These are phyloP conservation scores for Posidonia oceanica DNA, from an alignment of 116 monocot genomes.

Conservation along the genomic window DNA sequence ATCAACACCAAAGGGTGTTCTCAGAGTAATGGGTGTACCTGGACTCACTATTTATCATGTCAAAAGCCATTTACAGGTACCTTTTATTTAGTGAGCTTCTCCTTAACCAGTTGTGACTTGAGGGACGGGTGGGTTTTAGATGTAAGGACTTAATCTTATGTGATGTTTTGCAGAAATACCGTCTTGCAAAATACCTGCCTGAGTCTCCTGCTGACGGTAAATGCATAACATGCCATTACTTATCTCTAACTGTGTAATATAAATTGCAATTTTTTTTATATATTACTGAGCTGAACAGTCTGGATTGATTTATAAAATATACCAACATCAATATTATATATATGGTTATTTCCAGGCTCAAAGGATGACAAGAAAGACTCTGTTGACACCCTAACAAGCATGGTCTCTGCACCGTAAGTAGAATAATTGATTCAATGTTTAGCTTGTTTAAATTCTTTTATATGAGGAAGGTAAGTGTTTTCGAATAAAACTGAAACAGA, in stretches of 20 bases:
- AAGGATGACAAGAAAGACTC: slow-evolving; percentile 53
- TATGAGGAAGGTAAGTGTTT: too few species aligned
- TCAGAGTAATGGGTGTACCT: slow-evolving; percentile 71
- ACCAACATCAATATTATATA: not conserved
- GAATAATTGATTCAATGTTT: not conserved
- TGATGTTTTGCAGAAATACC: slow-evolving; percentile 51
- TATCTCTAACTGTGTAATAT: not conserved
- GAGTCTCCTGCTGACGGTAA: slow-evolving; percentile 67
- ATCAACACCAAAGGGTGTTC: slow-evolving; percentile 80
- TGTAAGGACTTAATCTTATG: not conserved
- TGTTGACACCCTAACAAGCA: slow-evolving; percentile 22
- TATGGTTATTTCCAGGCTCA: slow-evolving; percentile 28
- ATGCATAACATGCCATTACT: not conserved
- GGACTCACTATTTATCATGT: slow-evolving; percentile 82
- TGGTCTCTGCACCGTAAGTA: slow-evolving; percentile 60
- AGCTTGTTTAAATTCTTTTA: too few species aligned
- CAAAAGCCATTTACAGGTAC: slow-evolving; percentile 83
- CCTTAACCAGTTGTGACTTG: not conserved
- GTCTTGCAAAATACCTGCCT: slow-evolving; percentile 71
- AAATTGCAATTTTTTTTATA: not conserved
- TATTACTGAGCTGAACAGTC: not conserved
- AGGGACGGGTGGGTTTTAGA: not conserved
- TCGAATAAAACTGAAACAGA: too few species aligned
- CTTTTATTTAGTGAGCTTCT: not conserved
- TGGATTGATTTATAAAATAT: not conserved